Base-by-base conservation (phyloP, 495 filamentous ascomycete species). In the Podospora tetraspora region DNA sequence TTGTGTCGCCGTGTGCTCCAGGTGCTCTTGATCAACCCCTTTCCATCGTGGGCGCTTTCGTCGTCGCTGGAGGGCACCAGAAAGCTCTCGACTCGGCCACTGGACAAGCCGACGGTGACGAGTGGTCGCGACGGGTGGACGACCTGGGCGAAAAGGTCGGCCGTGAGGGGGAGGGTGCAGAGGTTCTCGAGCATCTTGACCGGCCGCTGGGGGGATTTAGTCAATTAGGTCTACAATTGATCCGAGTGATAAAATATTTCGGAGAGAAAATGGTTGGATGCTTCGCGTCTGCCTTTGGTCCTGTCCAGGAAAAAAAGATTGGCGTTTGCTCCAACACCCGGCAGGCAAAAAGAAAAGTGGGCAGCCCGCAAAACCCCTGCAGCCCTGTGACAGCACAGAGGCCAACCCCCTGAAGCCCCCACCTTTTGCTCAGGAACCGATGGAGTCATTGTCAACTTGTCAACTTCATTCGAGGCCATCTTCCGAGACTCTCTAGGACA, bases 1-100 rank as follows among this genome's bases (percentile, higher is more conserved):
- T 96, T 94, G 77, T 99, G 95, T 63, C 95, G 84, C 65, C 87
- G 84, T 2, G 95, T 98, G 67, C 87, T 85, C 95, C 95, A 99
- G 73, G 86, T 84, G 2, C 89, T 94, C 70, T 94, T 90, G 72
- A 97, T 90, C 59, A 88, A 84, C 1, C 89, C 88, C 71, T 84
- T 89, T 30, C 92, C 92, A 77, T 86, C 87, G 24, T 76, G 83
- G 3, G 83, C 80, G 58, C 79, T 83, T 13, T 84, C 83, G 60
- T 83, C 82, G 23, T 80, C 79, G 43, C 81, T 78, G 1, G 83
- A 73, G 0, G 94, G 93, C 29, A 98, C 86, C 56, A 90, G 89
- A 73, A 92, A 93, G 57, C 88, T 90, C 74, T 96, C 86, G 62
- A 99, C 93, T 72, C 96, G 93, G 57, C 95, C 95, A 24, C 86